Conservation (phyloP, 192 early-diverging fungal species). For the Rhizophagus sp. region DNA sequence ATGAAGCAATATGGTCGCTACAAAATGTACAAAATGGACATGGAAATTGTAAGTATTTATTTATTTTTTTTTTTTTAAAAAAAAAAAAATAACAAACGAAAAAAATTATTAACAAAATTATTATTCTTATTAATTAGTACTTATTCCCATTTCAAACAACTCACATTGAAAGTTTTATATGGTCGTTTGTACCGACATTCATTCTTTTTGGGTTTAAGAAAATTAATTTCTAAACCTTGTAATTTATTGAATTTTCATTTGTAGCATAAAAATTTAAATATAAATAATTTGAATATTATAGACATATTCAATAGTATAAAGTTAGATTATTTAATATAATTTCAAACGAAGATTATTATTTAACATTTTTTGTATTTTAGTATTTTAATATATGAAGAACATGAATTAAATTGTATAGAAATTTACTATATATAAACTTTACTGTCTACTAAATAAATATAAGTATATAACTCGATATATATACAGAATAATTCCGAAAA, state of each 20-base stretch:
- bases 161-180: no score
- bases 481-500: no score
- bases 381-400: no score
- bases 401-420: no score
- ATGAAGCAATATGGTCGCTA: constrained; percentile 12
- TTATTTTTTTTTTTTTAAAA: background rate
- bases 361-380: no score
- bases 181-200: no score
- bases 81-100: background rate
- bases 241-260: background rate
- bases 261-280: background rate
- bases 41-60: background rate
- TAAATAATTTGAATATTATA: background rate
- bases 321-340: background rate
- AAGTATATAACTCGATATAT: no score
- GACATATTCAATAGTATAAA: background rate
- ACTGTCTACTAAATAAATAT: no score
- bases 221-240: background rate
- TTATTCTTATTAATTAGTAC: background rate
- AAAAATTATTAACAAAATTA: background rate
- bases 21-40: constrained; percentile 13
- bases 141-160: background rate
- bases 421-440: no score
- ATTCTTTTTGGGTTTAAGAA: no score
- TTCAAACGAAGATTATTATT: no score